Conservation (phyloP, 2,329 filamentous ascomycete species). For the Penicillium janthinellum region DNA sequence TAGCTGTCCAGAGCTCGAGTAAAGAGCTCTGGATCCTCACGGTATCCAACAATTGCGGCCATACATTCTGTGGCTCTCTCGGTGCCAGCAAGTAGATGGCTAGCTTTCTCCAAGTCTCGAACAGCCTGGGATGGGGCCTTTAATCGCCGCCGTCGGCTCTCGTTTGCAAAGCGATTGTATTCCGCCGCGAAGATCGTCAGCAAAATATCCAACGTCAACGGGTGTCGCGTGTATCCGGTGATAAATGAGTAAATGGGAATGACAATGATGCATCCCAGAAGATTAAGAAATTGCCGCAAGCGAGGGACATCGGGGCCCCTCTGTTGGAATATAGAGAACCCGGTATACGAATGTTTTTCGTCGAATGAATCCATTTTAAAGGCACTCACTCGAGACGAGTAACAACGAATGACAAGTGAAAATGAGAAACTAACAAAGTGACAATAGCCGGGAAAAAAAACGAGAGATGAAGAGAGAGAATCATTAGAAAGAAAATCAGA, state of each 20-base stretch:
- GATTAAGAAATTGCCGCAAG: constrained; percentile 28
- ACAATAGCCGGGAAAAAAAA: background rate
- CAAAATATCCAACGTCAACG: constrained; percentile 30
- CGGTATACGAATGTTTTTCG: constrained; percentile 10
- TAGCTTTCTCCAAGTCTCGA: constrained; percentile 23
- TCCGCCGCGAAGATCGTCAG: constrained; percentile 33
- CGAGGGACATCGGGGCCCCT: constrained; percentile 25
- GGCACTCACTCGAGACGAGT: background rate
- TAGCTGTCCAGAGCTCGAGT: constrained; percentile 33
- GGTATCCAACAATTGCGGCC: constrained; percentile 35
- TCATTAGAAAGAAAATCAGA: background rate
- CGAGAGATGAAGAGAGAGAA: background rate
- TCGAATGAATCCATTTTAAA: constrained; percentile 9
- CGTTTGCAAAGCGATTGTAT: constrained; percentile 30
- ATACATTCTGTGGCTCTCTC: constrained; percentile 26
- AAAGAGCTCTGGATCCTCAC: constrained; percentile 34
- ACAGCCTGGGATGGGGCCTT: constrained; percentile 14
- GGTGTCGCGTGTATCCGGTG: constrained; percentile 27
- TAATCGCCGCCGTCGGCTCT: constrained; percentile 24
- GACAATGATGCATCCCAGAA: constrained; percentile 29
- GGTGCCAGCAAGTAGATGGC: background rate
- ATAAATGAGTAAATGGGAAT: constrained; percentile 27
- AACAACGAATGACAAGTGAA: background rate
- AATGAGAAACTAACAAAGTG: background rate
- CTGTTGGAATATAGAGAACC: constrained; percentile 12